Evolutionary conservation across 2,329 filamentous ascomycete genomes (phyloP).

Genomic region (Rhynchosporium secalis): DNA sequence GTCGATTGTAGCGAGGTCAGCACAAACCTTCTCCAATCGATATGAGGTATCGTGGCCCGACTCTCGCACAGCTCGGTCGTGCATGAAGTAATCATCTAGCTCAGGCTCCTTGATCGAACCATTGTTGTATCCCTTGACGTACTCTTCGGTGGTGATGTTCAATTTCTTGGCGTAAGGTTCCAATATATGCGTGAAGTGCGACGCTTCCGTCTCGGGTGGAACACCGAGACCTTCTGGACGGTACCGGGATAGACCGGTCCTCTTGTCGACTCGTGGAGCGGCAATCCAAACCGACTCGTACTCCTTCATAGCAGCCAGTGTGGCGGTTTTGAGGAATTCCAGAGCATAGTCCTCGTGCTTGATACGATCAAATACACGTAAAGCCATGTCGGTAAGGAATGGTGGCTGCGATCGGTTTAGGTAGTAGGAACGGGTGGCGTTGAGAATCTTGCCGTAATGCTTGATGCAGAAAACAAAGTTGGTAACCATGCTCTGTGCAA

Average conservation of each 20-base stretch:
- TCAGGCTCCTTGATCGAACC: slow-evolving; percentile 73
- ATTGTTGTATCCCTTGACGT: slow-evolving; percentile 85
- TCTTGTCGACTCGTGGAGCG: slow-evolving; percentile 48
- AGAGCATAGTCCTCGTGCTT: slow-evolving; percentile 63
- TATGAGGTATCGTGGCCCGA: too few relatives aligned
- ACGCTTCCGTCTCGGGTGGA: slow-evolving; percentile 56
- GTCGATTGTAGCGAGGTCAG: too few relatives aligned
- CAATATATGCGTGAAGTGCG: slow-evolving; percentile 51
- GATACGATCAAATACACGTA: slow-evolving; percentile 91
- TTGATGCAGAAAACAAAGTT: slow-evolving; percentile 99
- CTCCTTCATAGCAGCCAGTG: slow-evolving; percentile 90
- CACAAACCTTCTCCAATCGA: too few relatives aligned
- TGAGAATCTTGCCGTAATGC: slow-evolving; percentile 97
- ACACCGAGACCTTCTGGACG: slow-evolving; percentile 53
- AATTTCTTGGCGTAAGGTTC: slow-evolving; percentile 53
- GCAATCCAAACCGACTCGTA: slow-evolving; percentile 40
- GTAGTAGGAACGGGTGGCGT: slow-evolving; percentile 96
- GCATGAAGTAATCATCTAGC: too few relatives aligned
- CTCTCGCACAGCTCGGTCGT: too few relatives aligned
- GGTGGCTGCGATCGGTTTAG: slow-evolving; percentile 91
- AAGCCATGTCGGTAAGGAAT: slow-evolving; percentile 95
- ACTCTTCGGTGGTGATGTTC: slow-evolving; percentile 77
- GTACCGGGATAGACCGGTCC: slow-evolving; percentile 53
- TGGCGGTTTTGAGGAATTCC: slow-evolving; percentile 78
- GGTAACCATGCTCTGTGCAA: slow-evolving; percentile 90